Evolutionary conservation across 345 rosid genomes (phyloP).

Genomic region (Rubroshorea leprosula): DNA sequence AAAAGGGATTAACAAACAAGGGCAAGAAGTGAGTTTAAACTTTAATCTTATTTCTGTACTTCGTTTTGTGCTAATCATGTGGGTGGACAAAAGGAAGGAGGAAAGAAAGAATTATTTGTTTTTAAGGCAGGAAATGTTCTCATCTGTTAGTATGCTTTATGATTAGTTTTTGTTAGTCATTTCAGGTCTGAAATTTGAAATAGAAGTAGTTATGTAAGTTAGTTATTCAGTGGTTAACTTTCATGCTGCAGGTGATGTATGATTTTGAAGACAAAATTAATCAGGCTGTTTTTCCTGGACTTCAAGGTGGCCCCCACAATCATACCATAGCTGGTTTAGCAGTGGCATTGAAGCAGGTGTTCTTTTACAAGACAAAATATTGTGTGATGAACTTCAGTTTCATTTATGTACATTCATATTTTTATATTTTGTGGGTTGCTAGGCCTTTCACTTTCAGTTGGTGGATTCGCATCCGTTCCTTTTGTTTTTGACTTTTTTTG

Average conservation of each 20-base stretch:
- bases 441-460: neutral
- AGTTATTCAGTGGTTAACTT: conserved; percentile 7
- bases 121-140: neutral
- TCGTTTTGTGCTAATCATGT: neutral
- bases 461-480: neutral
- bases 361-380: neutral
- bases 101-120: neutral
- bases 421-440: neutral
- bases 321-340: conserved; percentile 91
- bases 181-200: conserved; percentile 1
- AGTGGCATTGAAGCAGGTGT: conserved; percentile 88
- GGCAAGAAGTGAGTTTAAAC: conserved; percentile 61
- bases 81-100: neutral
- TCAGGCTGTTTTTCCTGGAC: conserved; percentile 91
- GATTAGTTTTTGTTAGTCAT: neutral
- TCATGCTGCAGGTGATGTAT: conserved; percentile 63
- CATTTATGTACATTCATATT: neutral
- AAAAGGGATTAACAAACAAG: conserved; percentile 80
- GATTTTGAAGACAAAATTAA: conserved; percentile 83
- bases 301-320: conserved; percentile 98
- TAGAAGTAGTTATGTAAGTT: neutral
- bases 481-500: neutral
- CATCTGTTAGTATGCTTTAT: neutral
- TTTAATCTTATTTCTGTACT: neutral
- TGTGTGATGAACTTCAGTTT: neutral